These are phyloP conservation scores for Macrolepiota dolichaula DNA, from an alignment of 768 basidiomycete genomes.

Conservation along the genomic window DNA sequence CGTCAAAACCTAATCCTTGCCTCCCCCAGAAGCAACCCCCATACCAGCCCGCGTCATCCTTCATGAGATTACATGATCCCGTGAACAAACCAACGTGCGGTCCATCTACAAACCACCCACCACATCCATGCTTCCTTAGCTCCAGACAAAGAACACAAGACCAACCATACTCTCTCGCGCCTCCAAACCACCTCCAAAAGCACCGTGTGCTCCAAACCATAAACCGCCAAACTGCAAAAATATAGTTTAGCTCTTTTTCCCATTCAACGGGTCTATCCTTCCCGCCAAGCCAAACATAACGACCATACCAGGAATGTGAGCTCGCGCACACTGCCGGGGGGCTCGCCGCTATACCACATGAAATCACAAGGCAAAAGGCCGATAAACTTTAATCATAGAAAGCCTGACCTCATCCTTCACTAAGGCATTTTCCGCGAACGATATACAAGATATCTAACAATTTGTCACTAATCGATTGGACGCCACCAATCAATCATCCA, in stretches of 20 bases:
- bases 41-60: no score
- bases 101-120: not conserved
- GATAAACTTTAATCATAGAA: no score
- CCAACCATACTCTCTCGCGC: not conserved
- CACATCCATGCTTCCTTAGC: not conserved
- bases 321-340: no score
- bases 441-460: not conserved
- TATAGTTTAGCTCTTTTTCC: not conserved
- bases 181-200: not conserved
- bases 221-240: not conserved
- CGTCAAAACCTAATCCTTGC: not conserved
- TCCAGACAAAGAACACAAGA: not conserved
- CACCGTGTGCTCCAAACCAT: not conserved
- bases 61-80: not conserved
- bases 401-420: no score
- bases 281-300: not conserved
- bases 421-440: no score
- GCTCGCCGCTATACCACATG: no score
- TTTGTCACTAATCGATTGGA: not conserved
- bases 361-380: no score
- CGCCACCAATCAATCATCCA: not conserved
- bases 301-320: not conserved
- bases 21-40: no score
- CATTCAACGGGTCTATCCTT: not conserved
- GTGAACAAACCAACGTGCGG: slow-evolving; percentile 1